phyloP scores from a whole-genome alignment of 495 filamentous ascomycete species.

The Trichoderma asperelloides region DNA sequence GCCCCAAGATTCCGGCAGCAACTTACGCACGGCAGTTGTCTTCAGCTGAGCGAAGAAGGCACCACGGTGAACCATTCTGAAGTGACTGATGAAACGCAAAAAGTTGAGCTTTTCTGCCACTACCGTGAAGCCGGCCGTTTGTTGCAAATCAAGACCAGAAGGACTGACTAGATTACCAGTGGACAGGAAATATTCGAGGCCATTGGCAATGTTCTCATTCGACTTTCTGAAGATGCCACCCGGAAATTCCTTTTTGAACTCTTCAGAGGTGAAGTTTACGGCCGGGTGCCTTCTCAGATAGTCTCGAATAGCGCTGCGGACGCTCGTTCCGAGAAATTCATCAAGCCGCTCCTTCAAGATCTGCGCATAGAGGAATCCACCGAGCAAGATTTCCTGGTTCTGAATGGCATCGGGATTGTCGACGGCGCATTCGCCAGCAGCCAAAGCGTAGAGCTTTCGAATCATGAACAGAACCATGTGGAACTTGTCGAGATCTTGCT shows the following conservation, averaged over 20 bases:
- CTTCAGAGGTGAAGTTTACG: conserved; percentile 55
- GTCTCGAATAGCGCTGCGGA: conserved; percentile 54
- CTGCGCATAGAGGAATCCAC: conserved; percentile 89
- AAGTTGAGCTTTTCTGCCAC: conserved; percentile 99
- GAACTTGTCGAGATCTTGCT: conserved; percentile 85
- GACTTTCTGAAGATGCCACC: conserved; percentile 64
- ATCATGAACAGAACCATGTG: conserved; percentile 93
- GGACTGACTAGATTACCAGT: conserved; percentile 89
- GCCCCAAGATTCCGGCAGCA: conserved; percentile 93
- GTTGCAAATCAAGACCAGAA: conserved; percentile 87
- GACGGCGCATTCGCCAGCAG: conserved; percentile 80
- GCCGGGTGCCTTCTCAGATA: conserved; percentile 58
- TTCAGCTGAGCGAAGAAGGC: conserved; percentile 97
- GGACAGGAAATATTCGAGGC: conserved; percentile 89
- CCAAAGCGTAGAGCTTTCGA: conserved; percentile 84
- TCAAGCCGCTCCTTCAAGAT: conserved; percentile 91
- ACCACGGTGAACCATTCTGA: conserved; percentile 97
- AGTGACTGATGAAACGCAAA: conserved; percentile 96
- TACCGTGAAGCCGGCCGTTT: conserved; percentile 87
- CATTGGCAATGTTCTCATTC: conserved; percentile 79
- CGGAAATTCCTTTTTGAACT: conserved; percentile 71
- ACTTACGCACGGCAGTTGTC: conserved; percentile 90
- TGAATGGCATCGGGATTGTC: conserved; percentile 96
- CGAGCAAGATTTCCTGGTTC: conserved; percentile 86
- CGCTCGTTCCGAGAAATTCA: conserved; percentile 63